Evolutionary conservation across 2,329 filamentous ascomycete species (phyloP).

Genomic region (Mollisiaceae sp.): DNA sequence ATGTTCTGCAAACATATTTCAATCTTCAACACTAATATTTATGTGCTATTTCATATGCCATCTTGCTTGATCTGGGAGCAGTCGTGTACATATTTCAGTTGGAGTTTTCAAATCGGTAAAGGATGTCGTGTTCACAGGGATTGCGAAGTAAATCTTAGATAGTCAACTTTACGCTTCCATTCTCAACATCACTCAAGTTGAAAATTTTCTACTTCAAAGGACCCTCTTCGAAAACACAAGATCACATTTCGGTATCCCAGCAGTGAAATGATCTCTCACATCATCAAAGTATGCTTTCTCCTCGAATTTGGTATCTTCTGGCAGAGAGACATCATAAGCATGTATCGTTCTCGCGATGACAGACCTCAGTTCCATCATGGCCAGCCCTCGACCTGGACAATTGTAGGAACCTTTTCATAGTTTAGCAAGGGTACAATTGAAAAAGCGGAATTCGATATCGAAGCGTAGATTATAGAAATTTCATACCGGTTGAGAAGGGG

Average conservation of each 20-base stretch:
- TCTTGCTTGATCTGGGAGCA: too few relatives aligned
- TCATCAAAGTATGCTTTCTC: constrained; percentile 21
- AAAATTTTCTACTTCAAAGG: not conserved
- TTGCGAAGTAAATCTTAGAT: too few relatives aligned
- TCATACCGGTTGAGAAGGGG: constrained; percentile 36
- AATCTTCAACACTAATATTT: too few relatives aligned
- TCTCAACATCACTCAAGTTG: too few relatives aligned
- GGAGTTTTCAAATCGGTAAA: too few relatives aligned
- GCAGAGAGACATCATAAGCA: constrained; percentile 13
- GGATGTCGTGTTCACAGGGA: too few relatives aligned
- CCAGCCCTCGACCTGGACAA: constrained; percentile 43
- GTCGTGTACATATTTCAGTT: too few relatives aligned
- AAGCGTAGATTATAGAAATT: not conserved
- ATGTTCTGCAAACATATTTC: too few relatives aligned
- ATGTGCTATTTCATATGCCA: too few relatives aligned
- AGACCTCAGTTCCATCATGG: constrained; percentile 42
- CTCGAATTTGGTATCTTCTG: not conserved
- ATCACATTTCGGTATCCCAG: constrained; percentile 16
- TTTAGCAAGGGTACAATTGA: not conserved
- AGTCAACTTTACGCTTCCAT: too few relatives aligned
- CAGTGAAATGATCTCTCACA: constrained; percentile 26
- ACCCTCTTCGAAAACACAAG: constrained; percentile 17
- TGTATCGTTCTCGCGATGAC: constrained; percentile 28
- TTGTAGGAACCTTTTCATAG: constrained; percentile 33
- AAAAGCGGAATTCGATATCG: not conserved